Evolutionary conservation across 2,329 filamentous ascomycete genomes (phyloP).

Genomic region (Sclerotiophoma versabilis): DNA sequence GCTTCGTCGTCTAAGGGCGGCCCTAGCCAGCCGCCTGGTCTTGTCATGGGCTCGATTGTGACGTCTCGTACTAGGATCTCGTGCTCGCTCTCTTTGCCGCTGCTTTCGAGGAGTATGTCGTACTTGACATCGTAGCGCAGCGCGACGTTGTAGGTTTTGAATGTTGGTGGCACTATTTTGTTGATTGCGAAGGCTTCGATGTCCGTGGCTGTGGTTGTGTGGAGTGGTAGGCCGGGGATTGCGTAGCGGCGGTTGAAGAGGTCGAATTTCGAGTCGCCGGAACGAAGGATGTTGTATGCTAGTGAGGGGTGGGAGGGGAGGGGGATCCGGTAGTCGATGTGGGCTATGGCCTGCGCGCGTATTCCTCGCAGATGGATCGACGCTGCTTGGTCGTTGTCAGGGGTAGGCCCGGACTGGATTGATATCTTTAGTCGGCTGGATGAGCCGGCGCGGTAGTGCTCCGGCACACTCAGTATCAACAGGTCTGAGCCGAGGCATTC

Average conservation of each 20-base stretch:
- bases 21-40: conserved; percentile 25
- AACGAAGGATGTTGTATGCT: conserved; percentile 3
- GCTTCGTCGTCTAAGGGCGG: conserved; percentile 14
- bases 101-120: conserved; percentile 28
- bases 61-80: conserved; percentile 23
- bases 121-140: conserved; percentile 26
- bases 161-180: conserved; percentile 25
- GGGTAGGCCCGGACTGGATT: conserved; percentile 17
- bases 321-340: conserved; percentile 24
- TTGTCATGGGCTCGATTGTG: conserved; percentile 25
- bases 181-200: conserved; percentile 24
- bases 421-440: conserved; percentile 14
- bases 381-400: conserved; percentile 10
- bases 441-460: not conserved
- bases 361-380: conserved; percentile 30
- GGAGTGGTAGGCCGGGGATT: conserved; percentile 21
- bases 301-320: not conserved
- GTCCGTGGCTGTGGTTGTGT: conserved; percentile 13
- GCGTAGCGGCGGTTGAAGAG: conserved; percentile 29
- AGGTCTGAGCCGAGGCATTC: not conserved
- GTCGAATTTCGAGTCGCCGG: conserved; percentile 20
- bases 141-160: conserved; percentile 28
- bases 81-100: conserved; percentile 28
- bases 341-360: conserved; percentile 23
- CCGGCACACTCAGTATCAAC: not conserved